Percentiles rank a stretch among this genome's conserved stretches.
Evolutionary conservation across 192 early-diverging fungal genomes (phyloP).

Genomic region (Coemansia sp.): DNA sequence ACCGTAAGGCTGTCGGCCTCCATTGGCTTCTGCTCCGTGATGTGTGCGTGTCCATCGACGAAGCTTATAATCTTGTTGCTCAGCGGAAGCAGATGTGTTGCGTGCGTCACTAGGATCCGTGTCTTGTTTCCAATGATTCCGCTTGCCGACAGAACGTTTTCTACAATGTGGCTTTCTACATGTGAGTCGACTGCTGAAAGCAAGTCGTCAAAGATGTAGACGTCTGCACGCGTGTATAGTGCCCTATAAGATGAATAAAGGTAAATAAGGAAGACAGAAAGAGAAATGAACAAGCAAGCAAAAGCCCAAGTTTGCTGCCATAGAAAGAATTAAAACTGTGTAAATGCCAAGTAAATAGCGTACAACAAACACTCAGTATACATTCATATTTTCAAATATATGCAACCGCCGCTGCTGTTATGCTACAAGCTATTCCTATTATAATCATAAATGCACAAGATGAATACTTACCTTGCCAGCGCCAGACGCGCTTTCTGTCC

Average conservation of each 20-base stretch:
- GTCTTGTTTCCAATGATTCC: constrained; percentile 32
- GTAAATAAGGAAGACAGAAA: not conserved
- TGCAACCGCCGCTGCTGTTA: too few species aligned
- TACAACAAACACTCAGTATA: too few species aligned
- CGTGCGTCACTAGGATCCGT: constrained; percentile 43
- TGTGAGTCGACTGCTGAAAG: constrained; percentile 68
- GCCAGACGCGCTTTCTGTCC: constrained; percentile 66
- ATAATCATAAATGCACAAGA: not conserved
- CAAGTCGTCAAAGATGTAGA: constrained; percentile 71
- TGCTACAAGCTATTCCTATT: too few species aligned
- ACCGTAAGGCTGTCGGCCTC: not conserved
- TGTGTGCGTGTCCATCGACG: not conserved
- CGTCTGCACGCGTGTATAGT: constrained; percentile 60
- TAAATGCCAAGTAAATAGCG: too few species aligned
- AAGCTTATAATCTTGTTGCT: constrained; percentile 25
- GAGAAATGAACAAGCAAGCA: too few species aligned
- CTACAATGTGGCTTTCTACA: constrained; percentile 59
- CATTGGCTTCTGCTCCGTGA: not conserved
- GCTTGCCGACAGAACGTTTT: constrained; percentile 35
- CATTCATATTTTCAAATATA: too few species aligned
- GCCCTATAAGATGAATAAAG: constrained; percentile 41
- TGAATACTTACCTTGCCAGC: constrained; percentile 52
- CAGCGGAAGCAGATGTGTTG: constrained; percentile 36
- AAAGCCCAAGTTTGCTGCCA: too few species aligned
- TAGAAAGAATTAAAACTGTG: too few species aligned